phyloP scores from a whole-genome alignment of 1,139 yeast genomes.

The Meyerozyma carpophila region DNA sequence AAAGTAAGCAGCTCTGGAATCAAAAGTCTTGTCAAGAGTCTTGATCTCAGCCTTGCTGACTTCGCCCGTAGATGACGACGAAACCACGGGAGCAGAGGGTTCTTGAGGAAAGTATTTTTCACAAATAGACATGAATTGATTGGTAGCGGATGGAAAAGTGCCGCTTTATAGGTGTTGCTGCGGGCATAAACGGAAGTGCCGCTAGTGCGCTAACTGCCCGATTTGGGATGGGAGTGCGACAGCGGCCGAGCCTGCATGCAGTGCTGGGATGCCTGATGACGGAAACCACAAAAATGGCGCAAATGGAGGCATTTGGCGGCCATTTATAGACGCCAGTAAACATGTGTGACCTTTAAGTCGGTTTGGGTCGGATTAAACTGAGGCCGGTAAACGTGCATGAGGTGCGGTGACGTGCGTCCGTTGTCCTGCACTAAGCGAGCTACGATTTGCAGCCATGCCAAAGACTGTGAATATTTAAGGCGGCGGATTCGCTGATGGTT shows the following conservation, averaged over 20 bases:
- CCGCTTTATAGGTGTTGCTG: background rate
- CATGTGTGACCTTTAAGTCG: background rate
- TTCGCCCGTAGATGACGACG: slow-evolving; percentile 61
- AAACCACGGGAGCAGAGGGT: slow-evolving; percentile 52
- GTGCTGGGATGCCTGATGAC: background rate
- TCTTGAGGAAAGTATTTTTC: slow-evolving; percentile 61
- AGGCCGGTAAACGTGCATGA: background rate
- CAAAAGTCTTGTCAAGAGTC: slow-evolving; percentile 52
- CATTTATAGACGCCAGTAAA: background rate
- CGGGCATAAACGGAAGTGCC: background rate
- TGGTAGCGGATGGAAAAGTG: background rate
- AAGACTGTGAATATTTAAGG: no score
- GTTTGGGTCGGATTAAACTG: background rate
- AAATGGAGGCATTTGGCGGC: background rate
- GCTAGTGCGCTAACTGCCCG: slow-evolving; percentile 1
- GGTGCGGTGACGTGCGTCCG: no score
- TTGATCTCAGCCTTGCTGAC: slow-evolving; percentile 40
- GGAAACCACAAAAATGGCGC: background rate
- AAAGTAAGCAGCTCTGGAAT: slow-evolving; percentile 62
- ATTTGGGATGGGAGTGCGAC: background rate
- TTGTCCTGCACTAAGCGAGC: no score
- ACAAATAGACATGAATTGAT: slow-evolving; percentile 33
- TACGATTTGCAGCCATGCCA: no score
- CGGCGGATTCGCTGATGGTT: no score
- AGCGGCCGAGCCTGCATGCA: background rate